Base-by-base conservation (phyloP, 257 asterid genomes). In the Solanum pimpinellifolium region DNA sequence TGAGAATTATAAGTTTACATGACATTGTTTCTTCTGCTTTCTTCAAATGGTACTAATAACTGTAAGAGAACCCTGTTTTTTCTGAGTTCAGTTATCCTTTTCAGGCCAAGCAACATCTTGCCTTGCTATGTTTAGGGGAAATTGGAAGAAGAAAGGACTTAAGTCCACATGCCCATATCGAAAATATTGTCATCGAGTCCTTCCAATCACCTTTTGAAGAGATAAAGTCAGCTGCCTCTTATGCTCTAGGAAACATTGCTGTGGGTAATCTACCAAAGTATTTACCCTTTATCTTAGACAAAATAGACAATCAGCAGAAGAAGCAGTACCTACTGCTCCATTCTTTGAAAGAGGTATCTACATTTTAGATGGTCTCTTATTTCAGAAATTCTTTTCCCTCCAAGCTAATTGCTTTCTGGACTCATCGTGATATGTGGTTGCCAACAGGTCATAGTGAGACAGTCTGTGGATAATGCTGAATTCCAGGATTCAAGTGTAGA, bases 231-330 rank as follows among this genome's bases (percentile, higher is more conserved):
- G 98, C 99, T 87, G 99, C 99, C 56, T 97, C 99, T 87, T 97
- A 97, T 93, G 99, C 99, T 85, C 96, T 97, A 52, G 99, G 99
- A 86, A 97, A 97, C 90, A 96, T 97, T 92, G 99, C 99, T 76
- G 99, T 96, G 59, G 99, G 99, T 49, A 97, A 96, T 93, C 93
- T 97, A 68, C 94, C 96, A 5, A 97, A 96, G 88, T 97, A 97
- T 90, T 90, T 97, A 88, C 99, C 99, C 18, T 97, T 97, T 90
- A 96, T 96, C 89, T 91, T 97, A 92, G 98, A 96, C 93, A 95
- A 96, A 89, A 97, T 96, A 90, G 99, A 96, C 91, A 97, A 97
- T 91, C 99, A 97, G 93, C 99, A 97, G 94, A 97, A 97, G 96
- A 96, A 96, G 91, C 99, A 97, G 87, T 97, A 96, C 91, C 90